Base-by-base conservation (phyloP, 805 yeast species). In the Cyberlindnera euphorbiiphila region DNA sequence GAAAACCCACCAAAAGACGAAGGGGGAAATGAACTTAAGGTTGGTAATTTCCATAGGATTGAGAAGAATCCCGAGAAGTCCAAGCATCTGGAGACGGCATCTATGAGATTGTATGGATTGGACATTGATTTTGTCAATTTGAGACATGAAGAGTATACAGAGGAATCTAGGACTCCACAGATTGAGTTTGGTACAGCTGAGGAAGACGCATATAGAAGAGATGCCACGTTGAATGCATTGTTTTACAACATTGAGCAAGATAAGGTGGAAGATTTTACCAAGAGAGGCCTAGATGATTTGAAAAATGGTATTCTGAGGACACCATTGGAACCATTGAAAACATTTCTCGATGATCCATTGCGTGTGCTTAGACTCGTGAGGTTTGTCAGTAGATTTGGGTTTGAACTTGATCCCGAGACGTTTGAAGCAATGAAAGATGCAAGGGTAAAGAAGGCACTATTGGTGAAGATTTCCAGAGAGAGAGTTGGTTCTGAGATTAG, bases 71-170 rank as follows among this genome's bases (percentile, higher is more conserved):
- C 98, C 1, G 97, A 85, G 46, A 91, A 89, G 59, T 84, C 95
- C 2, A 94, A 93, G 63, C 99, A 93, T 65, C 65, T 93, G 50
- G 99, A 93, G 53, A 94, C 99, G 1, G 94, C 97, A 28, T 93
- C 97, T 4, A 88, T 96, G 1, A 84, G 79, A 52, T 61, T 93
- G 9, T 85, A 73, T 53, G 94, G 81, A 1, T 58, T 82, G n/a
- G 96, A 87, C 52, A 76, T 93, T 36, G 99, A 93, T 63, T 87
- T 93, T 57, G 98, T 94, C 34, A 91, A 91, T 59, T 67, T 93
- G 46, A 68, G 99, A 46, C 79, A 81, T 25, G 98, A 93, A 56
- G 83, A 76, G 51, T 93, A 93, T 55, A 78, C 95, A 0, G 76
- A 73, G 16, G 81, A 81, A 25, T 82, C 95, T 33, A 65, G 98